These are phyloP conservation scores for Blastobotrys terrestris DNA, from an alignment of 805 yeast genomes.

Conservation along the genomic window DNA sequence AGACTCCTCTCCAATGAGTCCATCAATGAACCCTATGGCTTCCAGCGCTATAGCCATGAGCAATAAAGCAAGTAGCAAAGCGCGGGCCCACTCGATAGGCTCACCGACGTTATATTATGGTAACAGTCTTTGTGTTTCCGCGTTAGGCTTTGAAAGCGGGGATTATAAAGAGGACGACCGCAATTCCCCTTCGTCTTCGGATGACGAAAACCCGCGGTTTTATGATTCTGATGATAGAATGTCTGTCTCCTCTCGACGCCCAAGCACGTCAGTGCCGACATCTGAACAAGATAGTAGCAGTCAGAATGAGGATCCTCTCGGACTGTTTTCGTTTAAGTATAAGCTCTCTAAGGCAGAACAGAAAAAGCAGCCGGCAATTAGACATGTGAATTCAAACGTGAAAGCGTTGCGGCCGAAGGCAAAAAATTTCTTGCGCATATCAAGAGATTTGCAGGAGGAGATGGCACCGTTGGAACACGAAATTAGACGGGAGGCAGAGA, in stretches of 20 bases:
- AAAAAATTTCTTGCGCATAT: conserved; percentile 20
- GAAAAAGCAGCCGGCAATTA: conserved; percentile 8
- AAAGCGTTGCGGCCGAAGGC: conserved; percentile 19
- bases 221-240: conserved; percentile 18
- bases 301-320: not conserved
- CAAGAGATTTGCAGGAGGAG: conserved; percentile 22
- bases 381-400: conserved; percentile 11
- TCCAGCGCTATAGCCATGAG: not conserved
- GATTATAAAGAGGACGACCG: not conserved
- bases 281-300: not conserved
- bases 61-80: not conserved
- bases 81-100: not conserved
- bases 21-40: not conserved
- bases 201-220: conserved; percentile 4
- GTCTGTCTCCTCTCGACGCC: conserved; percentile 12
- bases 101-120: conserved; percentile 12
- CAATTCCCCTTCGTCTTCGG: conserved; percentile 13
- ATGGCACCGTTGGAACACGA: conserved; percentile 22
- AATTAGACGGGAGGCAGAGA: conserved; percentile 21
- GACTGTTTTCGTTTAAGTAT: not conserved
- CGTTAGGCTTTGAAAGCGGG: conserved; percentile 15
- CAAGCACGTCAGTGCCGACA: conserved; percentile 5
- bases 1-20: conserved; percentile 17
- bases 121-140: conserved; percentile 17
- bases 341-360: not conserved